Evolutionary conservation across 108 stramenopile genomes (phyloP).

Genomic region (Nitzschia sp.): DNA sequence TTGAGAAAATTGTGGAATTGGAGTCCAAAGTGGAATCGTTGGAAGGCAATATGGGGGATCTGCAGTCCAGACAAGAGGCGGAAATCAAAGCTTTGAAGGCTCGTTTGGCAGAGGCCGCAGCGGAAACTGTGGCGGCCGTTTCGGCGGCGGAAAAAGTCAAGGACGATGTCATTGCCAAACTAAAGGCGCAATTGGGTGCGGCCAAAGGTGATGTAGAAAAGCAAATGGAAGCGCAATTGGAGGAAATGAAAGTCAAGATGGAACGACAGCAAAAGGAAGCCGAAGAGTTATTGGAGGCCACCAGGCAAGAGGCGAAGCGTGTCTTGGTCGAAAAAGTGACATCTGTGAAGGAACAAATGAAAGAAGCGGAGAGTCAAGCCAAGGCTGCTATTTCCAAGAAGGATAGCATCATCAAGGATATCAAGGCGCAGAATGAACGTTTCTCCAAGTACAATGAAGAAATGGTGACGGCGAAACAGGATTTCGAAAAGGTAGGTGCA

Average conservation of each 20-base stretch:
- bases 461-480: not conserved
- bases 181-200: constrained; percentile 2
- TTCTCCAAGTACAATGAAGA: constrained; percentile 12
- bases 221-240: constrained; percentile 19
- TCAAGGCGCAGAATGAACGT: constrained; percentile 6
- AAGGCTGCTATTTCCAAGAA: constrained; percentile 14
- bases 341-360: constrained; percentile 2
- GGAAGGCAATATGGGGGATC: not conserved
- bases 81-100: not conserved
- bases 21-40: not conserved
- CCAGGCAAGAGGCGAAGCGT: constrained; percentile 27
- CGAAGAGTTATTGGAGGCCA: constrained; percentile 9
- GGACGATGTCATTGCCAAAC: constrained; percentile 6
- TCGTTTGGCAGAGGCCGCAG: not conserved
- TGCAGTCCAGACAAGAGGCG: not conserved
- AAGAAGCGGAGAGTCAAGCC: not conserved
- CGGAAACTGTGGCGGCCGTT: not conserved
- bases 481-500: not conserved
- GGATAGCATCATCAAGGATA: constrained; percentile 8
- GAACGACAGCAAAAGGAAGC: constrained; percentile 1
- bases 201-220: constrained; percentile 15
- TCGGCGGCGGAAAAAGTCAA: constrained; percentile 13
- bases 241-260: not conserved
- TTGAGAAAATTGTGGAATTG: not conserved
- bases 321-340: constrained; percentile 10